phyloP scores from a whole-genome alignment of 305 asterid genomes.

The Coffea humblotiana region DNA sequence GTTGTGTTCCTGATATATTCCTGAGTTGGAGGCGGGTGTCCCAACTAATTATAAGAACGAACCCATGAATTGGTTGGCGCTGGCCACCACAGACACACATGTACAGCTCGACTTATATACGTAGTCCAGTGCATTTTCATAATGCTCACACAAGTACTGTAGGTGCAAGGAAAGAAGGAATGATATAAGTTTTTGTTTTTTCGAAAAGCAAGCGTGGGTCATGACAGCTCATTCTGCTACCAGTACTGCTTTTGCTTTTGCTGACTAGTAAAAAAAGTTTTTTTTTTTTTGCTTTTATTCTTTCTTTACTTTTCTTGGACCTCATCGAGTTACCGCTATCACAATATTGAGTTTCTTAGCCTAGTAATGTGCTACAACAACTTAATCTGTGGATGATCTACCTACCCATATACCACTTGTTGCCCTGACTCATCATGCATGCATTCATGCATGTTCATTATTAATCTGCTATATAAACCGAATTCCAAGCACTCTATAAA shows the following conservation, averaged over 20 bases:
- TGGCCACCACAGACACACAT: conserved; percentile 20
- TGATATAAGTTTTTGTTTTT: conserved; percentile 23
- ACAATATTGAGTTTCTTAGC: too few species aligned
- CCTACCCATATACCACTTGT: too few species aligned
- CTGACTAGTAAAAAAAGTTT: conserved; percentile 11
- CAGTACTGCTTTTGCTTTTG: conserved; percentile 34
- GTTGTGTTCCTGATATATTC: neutral
- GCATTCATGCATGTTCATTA: too few species aligned
- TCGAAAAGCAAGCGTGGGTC: conserved; percentile 26
- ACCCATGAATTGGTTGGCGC: conserved; percentile 22
- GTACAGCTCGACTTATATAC: too few species aligned
- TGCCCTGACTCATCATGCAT: too few species aligned
- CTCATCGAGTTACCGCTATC: neutral
- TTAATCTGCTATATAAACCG: too few species aligned
- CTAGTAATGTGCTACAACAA: neutral
- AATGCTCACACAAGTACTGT: too few species aligned
- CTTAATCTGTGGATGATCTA: neutral
- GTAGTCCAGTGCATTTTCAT: conserved; percentile 8
- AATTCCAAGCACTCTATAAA: too few species aligned
- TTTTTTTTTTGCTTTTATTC: neutral
- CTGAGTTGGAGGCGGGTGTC: neutral
- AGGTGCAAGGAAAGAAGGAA: neutral
- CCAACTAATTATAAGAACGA: conserved; percentile 8
- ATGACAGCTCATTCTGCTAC: conserved; percentile 58
- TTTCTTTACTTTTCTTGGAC: neutral